Evolutionary conservation across 2,329 filamentous ascomycete species (phyloP).

Genomic region (Epichloe amarillans): DNA sequence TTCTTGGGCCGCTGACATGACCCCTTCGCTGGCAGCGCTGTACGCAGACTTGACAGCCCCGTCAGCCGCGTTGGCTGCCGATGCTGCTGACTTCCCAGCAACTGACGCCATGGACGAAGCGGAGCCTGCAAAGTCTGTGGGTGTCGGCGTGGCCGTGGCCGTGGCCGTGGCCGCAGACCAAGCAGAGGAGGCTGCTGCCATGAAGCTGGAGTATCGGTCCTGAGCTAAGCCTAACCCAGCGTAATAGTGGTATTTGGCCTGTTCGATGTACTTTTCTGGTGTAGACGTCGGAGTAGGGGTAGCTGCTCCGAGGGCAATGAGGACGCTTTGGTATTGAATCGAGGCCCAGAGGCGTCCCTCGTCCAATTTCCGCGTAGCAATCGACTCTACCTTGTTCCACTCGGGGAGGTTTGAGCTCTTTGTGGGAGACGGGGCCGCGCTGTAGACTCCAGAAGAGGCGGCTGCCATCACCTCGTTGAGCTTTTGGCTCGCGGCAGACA

Average conservation of each 20-base stretch:
- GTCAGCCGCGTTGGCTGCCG: conserved; percentile 32
- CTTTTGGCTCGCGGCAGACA: conserved; percentile 46
- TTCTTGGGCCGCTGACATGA: conserved; percentile 24
- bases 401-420: conserved; percentile 27
- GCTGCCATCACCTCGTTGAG: conserved; percentile 41
- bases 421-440: conserved; percentile 32
- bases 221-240: conserved; percentile 68
- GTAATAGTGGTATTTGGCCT: conserved; percentile 56
- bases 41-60: conserved; percentile 37
- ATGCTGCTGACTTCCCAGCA: conserved; percentile 31
- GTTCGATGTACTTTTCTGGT: conserved; percentile 46
- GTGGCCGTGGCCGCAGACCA: conserved; percentile 45
- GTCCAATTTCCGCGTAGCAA: conserved; percentile 56
- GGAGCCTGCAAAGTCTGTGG: conserved; percentile 36
- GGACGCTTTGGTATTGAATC: conserved; percentile 56
- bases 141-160: conserved; percentile 47
- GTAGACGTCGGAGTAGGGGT: conserved; percentile 35
- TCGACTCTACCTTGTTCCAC: conserved; percentile 41
- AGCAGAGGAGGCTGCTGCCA: conserved; percentile 57
- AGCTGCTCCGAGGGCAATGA: conserved; percentile 48
- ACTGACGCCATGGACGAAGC: conserved; percentile 37
- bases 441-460: conserved; percentile 36
- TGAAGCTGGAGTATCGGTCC: conserved; percentile 63
- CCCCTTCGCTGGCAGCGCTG: conserved; percentile 30
- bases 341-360: conserved; percentile 61